A percentile compares a stretch with the other conserved stretches of the same genome.
These are phyloP conservation scores for Debaryomyces subglobosus DNA, from an alignment of 1,139 yeast genomes.

Conservation along the genomic window DNA sequence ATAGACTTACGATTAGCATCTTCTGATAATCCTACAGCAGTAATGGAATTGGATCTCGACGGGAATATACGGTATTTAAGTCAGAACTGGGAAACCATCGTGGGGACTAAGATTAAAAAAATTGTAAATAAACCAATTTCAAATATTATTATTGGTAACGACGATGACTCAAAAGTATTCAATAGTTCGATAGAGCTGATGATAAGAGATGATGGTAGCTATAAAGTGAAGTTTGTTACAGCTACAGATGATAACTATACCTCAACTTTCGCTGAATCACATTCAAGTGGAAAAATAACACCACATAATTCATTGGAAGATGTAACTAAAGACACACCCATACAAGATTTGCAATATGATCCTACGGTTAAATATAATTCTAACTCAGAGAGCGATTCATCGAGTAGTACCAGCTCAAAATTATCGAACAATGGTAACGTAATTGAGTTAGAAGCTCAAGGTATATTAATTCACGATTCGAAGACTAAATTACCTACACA, in stretches of 20 bases:
- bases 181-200: conserved; percentile 70
- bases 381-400: conserved; percentile 5
- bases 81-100: conserved; percentile 74
- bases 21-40: conserved; percentile 74
- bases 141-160: conserved; percentile 65
- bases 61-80: conserved; percentile 78
- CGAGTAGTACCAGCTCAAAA: conserved; percentile 4
- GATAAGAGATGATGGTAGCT: conserved; percentile 75
- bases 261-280: conserved; percentile 8
- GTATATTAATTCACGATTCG: conserved; percentile 80
- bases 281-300: conserved; percentile 26
- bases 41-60: conserved; percentile 80
- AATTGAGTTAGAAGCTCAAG: conserved; percentile 89
- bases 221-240: conserved; percentile 72
- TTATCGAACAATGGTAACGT: conserved; percentile 60
- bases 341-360: conserved; percentile 1
- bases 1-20: conserved; percentile 59
- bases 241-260: conserved; percentile 43
- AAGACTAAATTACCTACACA: conserved; percentile 67
- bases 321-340: conserved; percentile 2
- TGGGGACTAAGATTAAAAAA: conserved; percentile 63
- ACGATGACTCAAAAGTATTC: conserved; percentile 68
- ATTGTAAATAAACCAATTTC: conserved; percentile 64
- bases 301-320: conserved; percentile 29
- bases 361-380: conserved; percentile 4